phyloP scores from a whole-genome alignment of 176 grass and related monocot species.

The Ampelocalamus luodianensis region DNA sequence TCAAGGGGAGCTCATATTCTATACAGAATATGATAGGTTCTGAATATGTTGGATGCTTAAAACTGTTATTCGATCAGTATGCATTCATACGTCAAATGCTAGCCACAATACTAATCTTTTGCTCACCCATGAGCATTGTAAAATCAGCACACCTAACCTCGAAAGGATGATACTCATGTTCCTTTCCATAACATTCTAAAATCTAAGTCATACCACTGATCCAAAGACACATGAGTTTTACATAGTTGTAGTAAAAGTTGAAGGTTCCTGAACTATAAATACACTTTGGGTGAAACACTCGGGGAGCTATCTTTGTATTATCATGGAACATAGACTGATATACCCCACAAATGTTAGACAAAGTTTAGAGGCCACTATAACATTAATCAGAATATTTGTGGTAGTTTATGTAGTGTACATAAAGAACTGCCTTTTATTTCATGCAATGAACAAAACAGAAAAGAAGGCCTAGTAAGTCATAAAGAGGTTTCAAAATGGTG shows the following conservation, averaged over 20 bases:
- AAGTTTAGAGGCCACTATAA: not conserved
- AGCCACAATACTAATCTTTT: not conserved
- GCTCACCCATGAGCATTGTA: slow-evolving; percentile 8
- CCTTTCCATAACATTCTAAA: not conserved
- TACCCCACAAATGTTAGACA: not conserved
- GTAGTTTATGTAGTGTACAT: not conserved
- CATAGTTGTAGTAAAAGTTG: not conserved
- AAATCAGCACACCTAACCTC: not conserved
- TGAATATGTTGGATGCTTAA: not conserved
- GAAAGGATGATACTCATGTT: not conserved
- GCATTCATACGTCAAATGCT: slow-evolving; percentile 13
- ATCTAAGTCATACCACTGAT: not conserved
- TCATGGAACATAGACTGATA: not conserved
- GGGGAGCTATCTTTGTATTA: not conserved
- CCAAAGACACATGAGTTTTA: not conserved
- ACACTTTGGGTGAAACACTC: not conserved
- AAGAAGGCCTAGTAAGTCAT: not conserved
- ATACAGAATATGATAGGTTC: slow-evolving; percentile 8
- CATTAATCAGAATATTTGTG: slow-evolving; percentile 8
- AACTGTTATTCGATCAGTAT: not conserved
- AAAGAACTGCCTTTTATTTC: not conserved
- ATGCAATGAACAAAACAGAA: slow-evolving; percentile 1
- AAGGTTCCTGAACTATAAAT: not conserved
- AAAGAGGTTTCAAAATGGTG: slow-evolving; percentile 27
- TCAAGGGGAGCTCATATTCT: not conserved